Evolutionary conservation across 1,284 basidiomycete genomes (phyloP), one percentile per base, ranked within the genome.

Genomic region (Fomitopsis palustris): DNA sequence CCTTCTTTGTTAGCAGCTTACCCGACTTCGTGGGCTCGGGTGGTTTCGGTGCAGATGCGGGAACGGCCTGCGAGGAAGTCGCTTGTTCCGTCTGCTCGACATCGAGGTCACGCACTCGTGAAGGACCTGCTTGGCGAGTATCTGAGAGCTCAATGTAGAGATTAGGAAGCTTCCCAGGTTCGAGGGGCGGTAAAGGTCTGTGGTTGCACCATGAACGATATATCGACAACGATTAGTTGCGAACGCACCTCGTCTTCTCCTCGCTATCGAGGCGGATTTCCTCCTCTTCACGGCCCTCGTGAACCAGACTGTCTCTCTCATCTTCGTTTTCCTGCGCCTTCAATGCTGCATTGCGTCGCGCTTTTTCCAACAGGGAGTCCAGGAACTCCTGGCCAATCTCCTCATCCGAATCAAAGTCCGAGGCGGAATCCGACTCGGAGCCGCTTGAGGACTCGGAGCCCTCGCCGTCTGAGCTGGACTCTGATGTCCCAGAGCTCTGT

Each of bases 1-100:
- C 79, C 65, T 79, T 87, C 69, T 83, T 90, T 19, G 87, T 91
- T 38, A 89, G 66, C 9, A 78, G 78, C 67, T 84, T 85, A 54
- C 85, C 85, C 16, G 80, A 76, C 61, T 81, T 83, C 42, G 78
- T 78, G 8, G 85, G 73, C 62, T 87, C 84, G 21, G 84, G 82
- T 9, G 85, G 83, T 23, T 78, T 78, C 29, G 77, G 68, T 27
- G 87, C 85, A 2, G 83, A 81, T 41, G 81, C 78, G 31, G 86
- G 85, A 1, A 74, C 72, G 21, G 73, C 70, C 21, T 70, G 72
- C 12, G 77, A 77, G 9, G 81, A 76, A 19, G 81, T 74, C 5
- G 78, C 77, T 56, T 74, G 74, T 67, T 84, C 79, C 3, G 79
- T 78, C 1, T 69, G 72, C 68, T 85, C 82, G 3, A 82, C 77